Evolutionary conservation across 1,284 basidiomycete species (phyloP).

Genomic region (Cutaneotrichosporon daszewskae): DNA sequence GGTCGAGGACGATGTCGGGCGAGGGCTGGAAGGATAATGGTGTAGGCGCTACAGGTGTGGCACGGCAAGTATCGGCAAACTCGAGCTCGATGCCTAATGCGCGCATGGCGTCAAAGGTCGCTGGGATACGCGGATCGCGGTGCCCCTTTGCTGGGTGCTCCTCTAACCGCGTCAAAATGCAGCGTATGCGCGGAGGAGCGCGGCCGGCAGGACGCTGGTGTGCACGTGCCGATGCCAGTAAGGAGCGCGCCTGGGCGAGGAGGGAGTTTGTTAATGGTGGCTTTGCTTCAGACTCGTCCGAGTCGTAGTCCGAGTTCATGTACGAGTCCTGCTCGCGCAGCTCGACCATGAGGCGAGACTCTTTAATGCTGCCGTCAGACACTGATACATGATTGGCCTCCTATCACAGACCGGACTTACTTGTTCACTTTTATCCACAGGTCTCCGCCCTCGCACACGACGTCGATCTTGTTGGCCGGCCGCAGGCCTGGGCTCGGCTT

Average conservation of each 20-base stretch:
- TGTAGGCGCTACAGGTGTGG: neutral
- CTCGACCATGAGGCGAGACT: slow-evolving; percentile 67
- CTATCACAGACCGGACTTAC: slow-evolving; percentile 51
- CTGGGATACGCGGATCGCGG: slow-evolving; percentile 56
- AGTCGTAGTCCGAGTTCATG: slow-evolving; percentile 50
- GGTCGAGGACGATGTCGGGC: slow-evolving; percentile 63
- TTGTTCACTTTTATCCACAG: slow-evolving; percentile 80
- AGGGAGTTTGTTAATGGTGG: slow-evolving; percentile 54
- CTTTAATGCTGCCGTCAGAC: slow-evolving; percentile 59
- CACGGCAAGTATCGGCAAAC: slow-evolving; percentile 3
- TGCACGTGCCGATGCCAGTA: slow-evolving; percentile 58
- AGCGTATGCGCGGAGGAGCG: slow-evolving; percentile 49
- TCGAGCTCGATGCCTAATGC: slow-evolving; percentile 60
- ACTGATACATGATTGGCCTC: neutral
- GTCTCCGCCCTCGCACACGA: slow-evolving; percentile 64
- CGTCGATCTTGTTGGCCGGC: slow-evolving; percentile 54
- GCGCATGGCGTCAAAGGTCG: slow-evolving; percentile 57
- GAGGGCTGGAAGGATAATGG: neutral
- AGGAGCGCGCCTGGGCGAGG: slow-evolving; percentile 33
- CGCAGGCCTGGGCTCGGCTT: slow-evolving; percentile 4
- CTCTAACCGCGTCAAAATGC: slow-evolving; percentile 66
- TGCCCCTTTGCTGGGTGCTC: slow-evolving; percentile 34
- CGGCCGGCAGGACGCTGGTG: slow-evolving; percentile 44
- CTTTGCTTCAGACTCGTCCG: slow-evolving; percentile 10
- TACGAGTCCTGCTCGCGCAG: slow-evolving; percentile 78